Percentiles rank a stretch among this genome's conserved stretches.
Conservation (phyloP, 148 eudicot genomes). For the Rheum nobile region DNA sequence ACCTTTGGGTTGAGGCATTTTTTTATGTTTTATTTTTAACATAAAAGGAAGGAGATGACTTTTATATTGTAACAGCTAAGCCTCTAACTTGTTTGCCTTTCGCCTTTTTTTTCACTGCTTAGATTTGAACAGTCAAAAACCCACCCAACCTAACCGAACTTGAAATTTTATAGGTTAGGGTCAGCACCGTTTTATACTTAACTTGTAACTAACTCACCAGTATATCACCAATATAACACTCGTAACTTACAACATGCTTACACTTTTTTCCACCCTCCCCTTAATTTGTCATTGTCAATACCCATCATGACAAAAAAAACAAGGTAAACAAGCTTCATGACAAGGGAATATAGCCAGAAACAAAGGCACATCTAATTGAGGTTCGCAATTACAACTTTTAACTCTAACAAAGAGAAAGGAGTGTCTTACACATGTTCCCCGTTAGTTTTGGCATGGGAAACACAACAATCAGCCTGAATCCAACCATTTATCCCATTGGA, state of each 20-base stretch:
- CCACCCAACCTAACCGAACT: not conserved
- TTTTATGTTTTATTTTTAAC: too few relatives aligned
- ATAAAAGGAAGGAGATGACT: too few relatives aligned
- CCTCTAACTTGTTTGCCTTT: too few relatives aligned
- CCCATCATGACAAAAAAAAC: too few relatives aligned
- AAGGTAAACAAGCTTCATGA: not conserved
- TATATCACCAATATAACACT: not conserved
- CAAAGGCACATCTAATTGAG: not conserved
- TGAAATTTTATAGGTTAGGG: not conserved
- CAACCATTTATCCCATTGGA: constrained; percentile 10
- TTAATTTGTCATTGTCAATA: too few relatives aligned
- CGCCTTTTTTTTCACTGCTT: too few relatives aligned
- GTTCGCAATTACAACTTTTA: too few relatives aligned
- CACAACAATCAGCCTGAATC: constrained; percentile 82
- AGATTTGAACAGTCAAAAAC: not conserved
- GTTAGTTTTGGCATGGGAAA: constrained; percentile 22
- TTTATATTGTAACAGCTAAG: too few relatives aligned
- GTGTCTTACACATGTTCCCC: constrained; percentile 69
- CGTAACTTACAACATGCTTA: not conserved
- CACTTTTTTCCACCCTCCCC: not conserved
- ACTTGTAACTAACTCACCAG: not conserved
- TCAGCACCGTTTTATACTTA: not conserved
- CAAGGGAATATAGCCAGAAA: not conserved
- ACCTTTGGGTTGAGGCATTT: too few relatives aligned
- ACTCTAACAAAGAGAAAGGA: not conserved